phyloP scores from a whole-genome alignment of 2,329 filamentous ascomycete species.

The Talaromyces sp. region DNA sequence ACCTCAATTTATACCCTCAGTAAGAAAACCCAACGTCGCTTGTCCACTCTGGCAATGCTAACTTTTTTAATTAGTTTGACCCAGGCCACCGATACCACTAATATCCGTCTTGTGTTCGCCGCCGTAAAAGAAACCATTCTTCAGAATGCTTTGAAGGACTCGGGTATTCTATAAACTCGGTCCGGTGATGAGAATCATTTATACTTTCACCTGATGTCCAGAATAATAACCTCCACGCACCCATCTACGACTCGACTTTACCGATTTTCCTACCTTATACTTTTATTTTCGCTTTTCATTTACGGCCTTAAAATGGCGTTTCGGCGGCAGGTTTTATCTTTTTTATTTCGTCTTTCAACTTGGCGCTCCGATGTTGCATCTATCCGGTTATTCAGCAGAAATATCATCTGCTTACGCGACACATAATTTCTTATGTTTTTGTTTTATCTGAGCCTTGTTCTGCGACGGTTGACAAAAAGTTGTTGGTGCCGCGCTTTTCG shows the following conservation, averaged over 20 bases:
- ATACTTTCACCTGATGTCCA: not conserved
- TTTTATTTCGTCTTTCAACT: conserved; percentile 9
- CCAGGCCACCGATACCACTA: conserved; percentile 97
- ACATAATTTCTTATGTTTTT: conserved; percentile 3
- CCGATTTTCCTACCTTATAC: not conserved
- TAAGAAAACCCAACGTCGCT: conserved; percentile 48
- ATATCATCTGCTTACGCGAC: not conserved
- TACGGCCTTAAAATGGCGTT: not conserved
- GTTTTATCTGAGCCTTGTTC: conserved; percentile 13
- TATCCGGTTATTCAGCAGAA: not conserved
- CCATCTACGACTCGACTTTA: not conserved
- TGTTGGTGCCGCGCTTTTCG: not conserved
- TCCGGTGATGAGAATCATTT: not conserved
- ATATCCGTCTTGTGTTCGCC: conserved; percentile 94
- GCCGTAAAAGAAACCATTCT: conserved; percentile 98
- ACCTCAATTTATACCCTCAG: conserved; percentile 97
- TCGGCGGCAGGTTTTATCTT: not conserved
- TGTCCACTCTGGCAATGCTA: not conserved
- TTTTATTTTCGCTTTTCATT: not conserved
- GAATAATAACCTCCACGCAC: not conserved
- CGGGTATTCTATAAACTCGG: conserved; percentile 68
- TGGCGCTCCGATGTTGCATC: conserved; percentile 9
- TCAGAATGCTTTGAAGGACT: conserved; percentile 97
- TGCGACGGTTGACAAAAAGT: not conserved
- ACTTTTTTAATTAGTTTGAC: conserved; percentile 64